phyloP scores from a whole-genome alignment of 2,329 filamentous ascomycete species.

The Ceratocystiopsis minuta region DNA sequence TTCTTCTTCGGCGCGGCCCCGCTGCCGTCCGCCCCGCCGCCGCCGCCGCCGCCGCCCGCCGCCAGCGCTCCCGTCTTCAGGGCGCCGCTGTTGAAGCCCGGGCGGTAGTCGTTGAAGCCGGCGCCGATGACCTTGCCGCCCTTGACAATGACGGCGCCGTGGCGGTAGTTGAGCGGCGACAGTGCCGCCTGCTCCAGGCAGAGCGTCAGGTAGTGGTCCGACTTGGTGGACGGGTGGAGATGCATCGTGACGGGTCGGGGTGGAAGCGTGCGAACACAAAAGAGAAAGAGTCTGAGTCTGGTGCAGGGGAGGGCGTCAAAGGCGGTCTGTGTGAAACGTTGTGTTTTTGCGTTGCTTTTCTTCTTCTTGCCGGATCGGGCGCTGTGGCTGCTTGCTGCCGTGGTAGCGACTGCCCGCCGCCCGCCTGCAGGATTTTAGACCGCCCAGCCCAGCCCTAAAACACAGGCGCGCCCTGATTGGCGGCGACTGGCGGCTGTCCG shows the following conservation, averaged over 20 bases:
- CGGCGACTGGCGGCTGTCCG: too few relatives aligned
- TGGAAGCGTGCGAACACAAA: not conserved
- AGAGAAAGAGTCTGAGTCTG: too few relatives aligned
- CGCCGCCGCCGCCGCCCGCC: too few relatives aligned
- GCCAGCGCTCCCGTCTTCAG: conserved; percentile 21
- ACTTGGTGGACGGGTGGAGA: conserved; percentile 6
- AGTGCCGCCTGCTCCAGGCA: conserved; percentile 32
- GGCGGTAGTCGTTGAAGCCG: conserved; percentile 30
- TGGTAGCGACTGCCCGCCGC: too few relatives aligned
- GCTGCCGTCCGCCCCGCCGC: not conserved
- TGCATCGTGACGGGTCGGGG: not conserved
- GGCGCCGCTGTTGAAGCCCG: conserved; percentile 27
- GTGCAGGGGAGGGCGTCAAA: too few relatives aligned
- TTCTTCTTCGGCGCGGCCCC: too few relatives aligned
- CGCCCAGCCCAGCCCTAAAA: too few relatives aligned
- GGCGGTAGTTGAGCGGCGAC: conserved; percentile 30
- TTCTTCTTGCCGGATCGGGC: too few relatives aligned
- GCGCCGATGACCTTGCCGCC: conserved; percentile 34
- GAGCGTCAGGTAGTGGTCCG: conserved; percentile 27
- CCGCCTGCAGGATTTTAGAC: too few relatives aligned
- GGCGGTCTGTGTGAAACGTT: not conserved
- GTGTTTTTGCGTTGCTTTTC: not conserved
- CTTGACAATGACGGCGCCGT: conserved; percentile 27
- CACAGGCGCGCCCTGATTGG: too few relatives aligned
- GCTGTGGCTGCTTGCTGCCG: too few relatives aligned